These are phyloP conservation scores for Candida parachauliodes DNA, from an alignment of 805 yeast genomes.

Conservation along the genomic window DNA sequence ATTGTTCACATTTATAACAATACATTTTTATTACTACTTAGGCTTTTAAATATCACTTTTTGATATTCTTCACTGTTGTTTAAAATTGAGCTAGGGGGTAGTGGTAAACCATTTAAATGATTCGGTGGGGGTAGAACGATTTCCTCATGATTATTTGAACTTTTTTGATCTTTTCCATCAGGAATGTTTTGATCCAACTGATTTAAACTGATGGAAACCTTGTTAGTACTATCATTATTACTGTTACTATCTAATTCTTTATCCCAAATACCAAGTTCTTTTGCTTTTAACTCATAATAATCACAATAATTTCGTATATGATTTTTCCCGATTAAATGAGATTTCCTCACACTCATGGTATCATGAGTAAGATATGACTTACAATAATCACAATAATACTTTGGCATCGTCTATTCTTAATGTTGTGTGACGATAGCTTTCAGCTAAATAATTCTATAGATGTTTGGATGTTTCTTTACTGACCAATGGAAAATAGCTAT, in stretches of 20 bases:
- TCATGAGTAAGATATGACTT: conserved; percentile 82
- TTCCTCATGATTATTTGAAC: conserved; percentile 8
- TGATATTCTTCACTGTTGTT: conserved; percentile 22
- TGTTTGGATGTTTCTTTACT: conserved; percentile 2
- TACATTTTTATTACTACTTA: no score
- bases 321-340: conserved; percentile 74
- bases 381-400: conserved; percentile 83
- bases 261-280: conserved; percentile 36
- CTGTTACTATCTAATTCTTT: conserved; percentile 30
- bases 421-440: conserved; percentile 1
- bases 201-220: conserved; percentile 28
- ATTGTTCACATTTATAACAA: no score
- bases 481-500: conserved; percentile 1
- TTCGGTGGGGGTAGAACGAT: conserved; percentile 34
- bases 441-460: background rate
- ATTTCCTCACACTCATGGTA: conserved; percentile 78
- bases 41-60: conserved; percentile 13
- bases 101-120: conserved; percentile 22
- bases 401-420: conserved; percentile 45
- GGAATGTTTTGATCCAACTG: conserved; percentile 34
- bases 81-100: conserved; percentile 32
- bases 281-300: conserved; percentile 57
- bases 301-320: conserved; percentile 70
- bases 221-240: background rate
- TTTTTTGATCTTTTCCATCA: conserved; percentile 11